These are phyloP conservation scores for Pluteus cervinus DNA, from an alignment of 768 basidiomycete genomes.

Conservation along the genomic window DNA sequence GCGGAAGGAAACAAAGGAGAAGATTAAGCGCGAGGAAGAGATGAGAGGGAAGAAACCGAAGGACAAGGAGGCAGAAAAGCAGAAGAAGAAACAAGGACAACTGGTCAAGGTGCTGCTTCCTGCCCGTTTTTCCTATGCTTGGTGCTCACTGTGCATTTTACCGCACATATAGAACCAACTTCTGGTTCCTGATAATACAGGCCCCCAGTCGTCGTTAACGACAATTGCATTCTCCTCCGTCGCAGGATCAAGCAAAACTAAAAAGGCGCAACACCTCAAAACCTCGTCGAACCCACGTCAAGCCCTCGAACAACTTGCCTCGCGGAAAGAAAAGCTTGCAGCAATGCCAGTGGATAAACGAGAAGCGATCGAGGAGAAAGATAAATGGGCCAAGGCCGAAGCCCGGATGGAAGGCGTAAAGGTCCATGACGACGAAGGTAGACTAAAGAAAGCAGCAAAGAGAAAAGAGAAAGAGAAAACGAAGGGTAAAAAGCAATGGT, in stretches of 20 bases:
- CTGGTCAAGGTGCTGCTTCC: constrained; percentile 45
- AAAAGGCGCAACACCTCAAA: constrained; percentile 51
- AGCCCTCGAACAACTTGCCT: constrained; percentile 75
- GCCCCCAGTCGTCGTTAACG: constrained; percentile 38
- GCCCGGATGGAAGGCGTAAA: constrained; percentile 87
- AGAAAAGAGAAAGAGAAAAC: constrained; percentile 85
- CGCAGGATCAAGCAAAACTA: constrained; percentile 45
- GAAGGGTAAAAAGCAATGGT: constrained; percentile 87
- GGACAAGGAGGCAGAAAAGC: constrained; percentile 34
- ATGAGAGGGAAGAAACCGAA: constrained; percentile 43
- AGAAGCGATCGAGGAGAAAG: constrained; percentile 70
- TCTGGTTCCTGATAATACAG: constrained; percentile 55
- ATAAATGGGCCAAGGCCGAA: constrained; percentile 88
- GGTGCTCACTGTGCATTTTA: not conserved
- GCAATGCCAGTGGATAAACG: constrained; percentile 79
- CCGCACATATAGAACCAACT: constrained; percentile 52
- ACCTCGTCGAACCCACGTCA: constrained; percentile 77
- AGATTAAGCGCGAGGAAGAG: constrained; percentile 64
- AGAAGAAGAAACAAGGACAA: constrained; percentile 34
- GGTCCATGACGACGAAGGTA: constrained; percentile 77
- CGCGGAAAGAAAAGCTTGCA: constrained; percentile 73
- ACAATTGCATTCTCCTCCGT: constrained; percentile 67
- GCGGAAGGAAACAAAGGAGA: constrained; percentile 81
- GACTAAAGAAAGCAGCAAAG: constrained; percentile 91
- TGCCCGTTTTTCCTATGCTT: not conserved